Evolutionary conservation across 257 asterid genomes (phyloP).

Genomic region (Jacaranda mimosifolia): DNA sequence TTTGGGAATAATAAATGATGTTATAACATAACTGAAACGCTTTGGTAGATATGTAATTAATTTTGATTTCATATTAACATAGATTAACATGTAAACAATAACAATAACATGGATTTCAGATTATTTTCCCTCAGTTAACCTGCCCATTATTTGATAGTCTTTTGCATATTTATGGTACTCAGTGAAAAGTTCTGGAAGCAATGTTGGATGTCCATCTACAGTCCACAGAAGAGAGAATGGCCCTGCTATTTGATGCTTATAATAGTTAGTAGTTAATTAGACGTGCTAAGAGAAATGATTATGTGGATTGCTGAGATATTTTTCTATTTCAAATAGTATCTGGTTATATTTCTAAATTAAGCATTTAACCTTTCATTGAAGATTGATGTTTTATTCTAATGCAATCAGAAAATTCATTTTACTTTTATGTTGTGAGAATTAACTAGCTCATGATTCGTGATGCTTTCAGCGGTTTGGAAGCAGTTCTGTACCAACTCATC

Average conservation of each 20-base stretch:
- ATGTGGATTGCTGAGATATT: background rate
- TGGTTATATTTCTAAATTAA: slow-evolving; percentile 9
- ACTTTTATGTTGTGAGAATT: slow-evolving; percentile 5
- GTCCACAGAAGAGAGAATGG: background rate
- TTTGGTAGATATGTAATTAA: background rate
- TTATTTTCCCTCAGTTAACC: background rate
- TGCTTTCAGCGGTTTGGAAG: slow-evolving; percentile 92
- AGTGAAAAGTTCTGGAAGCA: slow-evolving; percentile 7
- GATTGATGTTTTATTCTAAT: slow-evolving; percentile 26
- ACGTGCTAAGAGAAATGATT: background rate
- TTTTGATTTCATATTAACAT: background rate
- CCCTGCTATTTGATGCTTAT: background rate
- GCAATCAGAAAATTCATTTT: slow-evolving; percentile 17
- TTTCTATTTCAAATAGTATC: slow-evolving; percentile 10
- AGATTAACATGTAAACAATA: background rate
- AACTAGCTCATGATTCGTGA: slow-evolving; percentile 23
- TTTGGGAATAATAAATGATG: background rate
- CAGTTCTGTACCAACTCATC: slow-evolving; percentile 92
- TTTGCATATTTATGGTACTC: slow-evolving; percentile 11
- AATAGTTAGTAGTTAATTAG: background rate
- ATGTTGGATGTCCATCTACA: slow-evolving; percentile 7
- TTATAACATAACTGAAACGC: background rate
- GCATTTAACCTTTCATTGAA: slow-evolving; percentile 12
- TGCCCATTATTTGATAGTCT: background rate
- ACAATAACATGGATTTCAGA: background rate